Evolutionary conservation across 2,329 filamentous ascomycete species (phyloP).

Genomic region (Nothophaeocryptopus gaeumannii): DNA sequence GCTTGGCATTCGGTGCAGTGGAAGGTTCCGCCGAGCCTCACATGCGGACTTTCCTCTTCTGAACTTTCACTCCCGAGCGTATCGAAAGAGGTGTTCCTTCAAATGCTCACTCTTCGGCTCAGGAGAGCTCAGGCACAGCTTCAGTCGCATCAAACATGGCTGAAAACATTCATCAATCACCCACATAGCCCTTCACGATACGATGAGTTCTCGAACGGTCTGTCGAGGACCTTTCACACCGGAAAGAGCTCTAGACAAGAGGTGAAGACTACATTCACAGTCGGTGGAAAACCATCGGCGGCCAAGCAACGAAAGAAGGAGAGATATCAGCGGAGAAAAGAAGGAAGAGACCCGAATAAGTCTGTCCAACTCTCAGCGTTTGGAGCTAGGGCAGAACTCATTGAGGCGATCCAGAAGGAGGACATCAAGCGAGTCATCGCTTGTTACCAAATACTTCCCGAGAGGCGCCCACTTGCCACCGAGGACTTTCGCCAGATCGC

Average conservation of each 20-base stretch:
- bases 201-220: no score
- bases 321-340: conserved; percentile 7
- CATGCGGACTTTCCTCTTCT: no score
- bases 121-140: conserved; percentile 24
- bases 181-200: no score
- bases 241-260: no score
- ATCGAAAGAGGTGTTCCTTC: no score
- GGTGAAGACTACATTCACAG: no score
- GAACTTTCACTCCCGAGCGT: conserved; percentile 1
- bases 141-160: conserved; percentile 26
- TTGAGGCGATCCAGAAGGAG: conserved; percentile 19
- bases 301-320: conserved; percentile 16
- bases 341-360: not conserved
- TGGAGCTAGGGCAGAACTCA: conserved; percentile 15
- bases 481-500: conserved; percentile 17
- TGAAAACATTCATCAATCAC: conserved; percentile 17
- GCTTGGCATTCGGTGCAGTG: no score
- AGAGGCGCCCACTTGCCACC: conserved; percentile 15
- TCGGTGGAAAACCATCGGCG: conserved; percentile 2
- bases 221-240: no score
- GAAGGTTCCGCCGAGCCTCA: no score
- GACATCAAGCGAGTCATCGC: conserved; percentile 21
- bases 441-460: conserved; percentile 19
- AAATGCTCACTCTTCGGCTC: conserved; percentile 19
- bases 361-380: conserved; percentile 10